Percentiles rank a stretch among this genome's conserved stretches.
phyloP scores from a whole-genome alignment of 352 stramenopile species.

The Phytophthora fragariaefolia region DNA sequence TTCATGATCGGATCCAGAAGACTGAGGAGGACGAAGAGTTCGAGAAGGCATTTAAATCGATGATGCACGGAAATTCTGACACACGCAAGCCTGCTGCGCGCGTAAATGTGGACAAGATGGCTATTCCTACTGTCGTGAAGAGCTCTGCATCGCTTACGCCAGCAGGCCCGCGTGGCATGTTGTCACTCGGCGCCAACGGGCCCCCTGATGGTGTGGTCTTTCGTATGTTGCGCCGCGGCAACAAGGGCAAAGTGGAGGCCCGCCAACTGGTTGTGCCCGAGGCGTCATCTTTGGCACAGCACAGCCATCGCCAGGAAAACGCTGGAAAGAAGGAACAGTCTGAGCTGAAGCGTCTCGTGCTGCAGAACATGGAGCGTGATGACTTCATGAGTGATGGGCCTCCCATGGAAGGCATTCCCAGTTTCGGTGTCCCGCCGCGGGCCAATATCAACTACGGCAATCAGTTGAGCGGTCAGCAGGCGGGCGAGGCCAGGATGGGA shows the following conservation, averaged over 20 bases:
- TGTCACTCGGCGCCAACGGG: conserved; percentile 39
- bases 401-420: conserved; percentile 26
- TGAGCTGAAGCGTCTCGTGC: conserved; percentile 88
- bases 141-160: conserved; percentile 34
- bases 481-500: conserved; percentile 46
- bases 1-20: conserved; percentile 76
- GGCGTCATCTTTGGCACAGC: conserved; percentile 93
- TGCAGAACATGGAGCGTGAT: conserved; percentile 88
- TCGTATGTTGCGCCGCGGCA: conserved; percentile 95
- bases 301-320: conserved; percentile 88
- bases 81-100: conserved; percentile 62
- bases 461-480: conserved; percentile 24
- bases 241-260: conserved; percentile 97
- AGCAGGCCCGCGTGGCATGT: conserved; percentile 14
- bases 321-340: conserved; percentile 87
- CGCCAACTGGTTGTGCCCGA: conserved; percentile 93
- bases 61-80: conserved; percentile 80
- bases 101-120: conserved; percentile 91
- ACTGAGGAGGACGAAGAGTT: conserved; percentile 90
- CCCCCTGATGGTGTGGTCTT: conserved; percentile 81
- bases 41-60: conserved; percentile 87
- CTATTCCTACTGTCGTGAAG: conserved; percentile 85
- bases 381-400: conserved; percentile 61
- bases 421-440: conserved; percentile 29
- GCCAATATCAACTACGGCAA: conserved; percentile 32